These are phyloP conservation scores for Triticum dicoccoides DNA, from an alignment of 176 grass and related monocot genomes.

Conservation along the genomic window DNA sequence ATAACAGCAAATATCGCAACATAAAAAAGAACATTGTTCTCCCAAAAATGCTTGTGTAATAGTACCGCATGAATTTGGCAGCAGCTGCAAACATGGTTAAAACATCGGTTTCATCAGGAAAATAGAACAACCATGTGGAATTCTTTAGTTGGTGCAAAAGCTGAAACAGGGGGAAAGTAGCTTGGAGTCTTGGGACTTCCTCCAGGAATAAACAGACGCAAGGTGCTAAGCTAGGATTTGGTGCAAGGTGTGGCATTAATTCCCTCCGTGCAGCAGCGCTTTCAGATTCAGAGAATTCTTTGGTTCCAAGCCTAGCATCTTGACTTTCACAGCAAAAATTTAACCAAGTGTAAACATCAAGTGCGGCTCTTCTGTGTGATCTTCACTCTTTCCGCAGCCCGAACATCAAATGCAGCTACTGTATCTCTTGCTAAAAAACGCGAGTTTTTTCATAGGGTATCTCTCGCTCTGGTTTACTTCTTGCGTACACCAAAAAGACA, in stretches of 20 bases:
- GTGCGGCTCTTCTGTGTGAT: background rate
- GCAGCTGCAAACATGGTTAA: background rate
- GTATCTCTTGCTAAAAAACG: constrained; percentile 24
- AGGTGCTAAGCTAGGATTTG: background rate
- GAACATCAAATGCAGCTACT: constrained; percentile 2
- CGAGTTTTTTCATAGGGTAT: background rate
- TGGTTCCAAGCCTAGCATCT: constrained; percentile 6
- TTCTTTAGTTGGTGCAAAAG: constrained; percentile 1
- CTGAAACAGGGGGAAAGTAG: background rate
- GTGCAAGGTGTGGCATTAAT: background rate
- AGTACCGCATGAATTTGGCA: constrained; percentile 1
- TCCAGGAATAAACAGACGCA: background rate
- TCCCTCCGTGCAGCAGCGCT: constrained; percentile 13
- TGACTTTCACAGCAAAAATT: background rate
- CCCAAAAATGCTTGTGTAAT: background rate
- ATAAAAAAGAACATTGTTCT: background rate
- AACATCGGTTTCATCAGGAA: background rate
- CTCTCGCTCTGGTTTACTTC: constrained; percentile 11
- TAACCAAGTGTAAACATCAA: no score
- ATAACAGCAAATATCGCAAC: background rate
- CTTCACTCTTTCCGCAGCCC: background rate
- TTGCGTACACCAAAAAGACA: background rate
- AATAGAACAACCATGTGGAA: background rate
- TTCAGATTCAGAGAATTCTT: constrained; percentile 8
- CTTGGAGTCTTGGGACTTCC: background rate